phyloP scores from a whole-genome alignment of 75 land plant species.

The Pinus taeda region DNA sequence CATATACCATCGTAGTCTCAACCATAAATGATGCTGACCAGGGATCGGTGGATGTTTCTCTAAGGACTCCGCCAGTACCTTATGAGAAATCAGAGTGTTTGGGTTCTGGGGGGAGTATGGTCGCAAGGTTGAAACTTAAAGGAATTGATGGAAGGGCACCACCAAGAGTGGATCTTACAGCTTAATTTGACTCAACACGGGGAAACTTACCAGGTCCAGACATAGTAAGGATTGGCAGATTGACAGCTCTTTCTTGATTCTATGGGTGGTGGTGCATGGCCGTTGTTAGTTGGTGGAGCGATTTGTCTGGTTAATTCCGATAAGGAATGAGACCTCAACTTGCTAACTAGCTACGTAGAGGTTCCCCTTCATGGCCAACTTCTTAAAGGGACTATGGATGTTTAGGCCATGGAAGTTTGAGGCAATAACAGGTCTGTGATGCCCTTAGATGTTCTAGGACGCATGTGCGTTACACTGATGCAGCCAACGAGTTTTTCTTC shows the following conservation, averaged over 20 bases:
- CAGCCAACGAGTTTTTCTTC: too few species aligned
- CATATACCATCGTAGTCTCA: slow-evolving; percentile 21
- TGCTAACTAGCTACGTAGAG: slow-evolving; percentile 49
- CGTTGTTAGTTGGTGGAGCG: slow-evolving; percentile 42
- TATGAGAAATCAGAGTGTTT: slow-evolving; percentile 28
- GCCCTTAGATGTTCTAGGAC: slow-evolving; percentile 66
- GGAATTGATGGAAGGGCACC: slow-evolving; percentile 35
- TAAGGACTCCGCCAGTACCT: slow-evolving; percentile 25
- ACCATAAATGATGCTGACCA: slow-evolving; percentile 32
- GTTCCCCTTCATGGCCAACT: slow-evolving; percentile 41
- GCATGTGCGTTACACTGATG: slow-evolving; percentile 58
- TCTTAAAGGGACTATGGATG: slow-evolving; percentile 76
- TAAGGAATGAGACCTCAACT: slow-evolving; percentile 69
- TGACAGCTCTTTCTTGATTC: slow-evolving; percentile 28
- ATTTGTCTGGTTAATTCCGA: slow-evolving; percentile 64
- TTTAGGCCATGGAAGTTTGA: slow-evolving; percentile 76
- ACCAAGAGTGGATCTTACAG: slow-evolving; percentile 24
- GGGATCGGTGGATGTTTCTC: slow-evolving; percentile 31
- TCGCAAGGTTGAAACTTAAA: slow-evolving; percentile 34
- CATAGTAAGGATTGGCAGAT: slow-evolving; percentile 25
- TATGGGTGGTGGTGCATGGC: slow-evolving; percentile 32
- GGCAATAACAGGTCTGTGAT: slow-evolving; percentile 83
- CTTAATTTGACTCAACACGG: slow-evolving; percentile 29
- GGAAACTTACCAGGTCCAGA: slow-evolving; percentile 24
- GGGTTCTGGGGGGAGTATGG: slow-evolving; percentile 30